phyloP scores from a whole-genome alignment of 768 basidiomycete species.

The Obba rivulosa region DNA sequence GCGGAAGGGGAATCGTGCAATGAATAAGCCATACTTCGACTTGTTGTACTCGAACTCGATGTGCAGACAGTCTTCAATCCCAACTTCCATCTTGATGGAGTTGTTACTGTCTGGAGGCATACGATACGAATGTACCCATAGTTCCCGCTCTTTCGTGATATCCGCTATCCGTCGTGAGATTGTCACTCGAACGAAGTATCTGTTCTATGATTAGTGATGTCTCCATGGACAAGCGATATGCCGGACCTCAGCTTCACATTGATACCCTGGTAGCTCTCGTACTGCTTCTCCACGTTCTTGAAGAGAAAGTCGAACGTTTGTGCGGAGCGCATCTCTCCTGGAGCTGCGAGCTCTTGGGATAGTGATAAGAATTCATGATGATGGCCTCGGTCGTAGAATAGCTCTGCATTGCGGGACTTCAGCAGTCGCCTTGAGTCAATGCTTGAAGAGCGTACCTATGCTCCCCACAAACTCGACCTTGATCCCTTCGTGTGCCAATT shows the following conservation, averaged over 20 bases:
- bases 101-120: constrained; percentile 99
- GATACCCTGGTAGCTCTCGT: constrained; percentile 95
- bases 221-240: neutral
- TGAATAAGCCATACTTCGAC: constrained; percentile 67
- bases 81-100: constrained; percentile 99
- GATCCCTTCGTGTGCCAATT: constrained; percentile 90
- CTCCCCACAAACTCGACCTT: constrained; percentile 97
- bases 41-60: constrained; percentile 99
- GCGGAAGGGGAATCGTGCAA: neutral
- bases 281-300: constrained; percentile 99
- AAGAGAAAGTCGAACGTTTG: constrained; percentile 96
- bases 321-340: constrained; percentile 95
- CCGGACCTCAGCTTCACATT: constrained; percentile 93
- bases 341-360: constrained; percentile 90
- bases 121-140: constrained; percentile 98
- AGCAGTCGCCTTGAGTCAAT: neutral
- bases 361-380: constrained; percentile 97
- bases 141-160: constrained; percentile 85
- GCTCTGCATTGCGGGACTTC: constrained; percentile 37
- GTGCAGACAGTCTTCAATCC: constrained; percentile 97
- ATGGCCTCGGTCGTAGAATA: constrained; percentile 97
- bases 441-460: constrained; percentile 60
- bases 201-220: constrained; percentile 25
- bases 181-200: constrained; percentile 89
- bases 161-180: constrained; percentile 92